Conservation (phyloP, 352 stramenopile species). For the Bremia lactucae region DNA sequence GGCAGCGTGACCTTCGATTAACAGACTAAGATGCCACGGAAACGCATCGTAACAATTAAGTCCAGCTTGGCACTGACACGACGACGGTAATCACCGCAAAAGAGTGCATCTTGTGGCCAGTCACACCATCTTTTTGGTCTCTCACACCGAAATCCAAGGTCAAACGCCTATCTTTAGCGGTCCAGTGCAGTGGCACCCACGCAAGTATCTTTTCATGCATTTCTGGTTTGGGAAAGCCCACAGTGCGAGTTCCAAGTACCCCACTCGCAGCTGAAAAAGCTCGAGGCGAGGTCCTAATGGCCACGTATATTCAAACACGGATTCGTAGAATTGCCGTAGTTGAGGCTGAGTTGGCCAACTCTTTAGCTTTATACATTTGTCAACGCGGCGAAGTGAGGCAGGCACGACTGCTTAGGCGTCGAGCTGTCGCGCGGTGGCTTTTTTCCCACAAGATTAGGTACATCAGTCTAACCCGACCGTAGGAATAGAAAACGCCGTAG, state of each 20-base stretch:
- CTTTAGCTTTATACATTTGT: conserved; percentile 4
- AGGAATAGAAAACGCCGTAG: not conserved
- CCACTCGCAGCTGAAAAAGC: conserved; percentile 4
- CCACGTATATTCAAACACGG: too few relatives aligned
- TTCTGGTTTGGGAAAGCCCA: too few relatives aligned
- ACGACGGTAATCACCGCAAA: conserved; percentile 2
- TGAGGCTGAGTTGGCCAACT: not conserved
- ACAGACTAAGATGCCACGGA: conserved; percentile 15
- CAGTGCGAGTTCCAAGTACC: too few relatives aligned
- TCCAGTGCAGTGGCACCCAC: conserved; percentile 7
- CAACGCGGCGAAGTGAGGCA: conserved; percentile 16
- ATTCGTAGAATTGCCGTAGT: too few relatives aligned
- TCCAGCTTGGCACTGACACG: conserved; percentile 12
- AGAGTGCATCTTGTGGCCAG: not conserved
- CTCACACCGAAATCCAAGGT: conserved; percentile 1
- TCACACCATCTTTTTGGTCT: not conserved
- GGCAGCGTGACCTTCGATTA: too few relatives aligned
- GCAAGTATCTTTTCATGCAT: conserved; percentile 5
- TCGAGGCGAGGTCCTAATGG: conserved; percentile 1
- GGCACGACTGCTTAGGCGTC: conserved; percentile 15
- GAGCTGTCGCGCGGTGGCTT: conserved; percentile 21
- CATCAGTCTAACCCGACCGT: conserved; percentile 3
- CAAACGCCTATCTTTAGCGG: conserved; percentile 9
- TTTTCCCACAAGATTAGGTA: conserved; percentile 18
- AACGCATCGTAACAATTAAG: conserved; percentile 13